Percentiles rank a stretch among this genome's conserved stretches.
These are phyloP conservation scores for Talaromyces sp. DNA, from an alignment of 2,329 filamentous ascomycete species.

Conservation along the genomic window DNA sequence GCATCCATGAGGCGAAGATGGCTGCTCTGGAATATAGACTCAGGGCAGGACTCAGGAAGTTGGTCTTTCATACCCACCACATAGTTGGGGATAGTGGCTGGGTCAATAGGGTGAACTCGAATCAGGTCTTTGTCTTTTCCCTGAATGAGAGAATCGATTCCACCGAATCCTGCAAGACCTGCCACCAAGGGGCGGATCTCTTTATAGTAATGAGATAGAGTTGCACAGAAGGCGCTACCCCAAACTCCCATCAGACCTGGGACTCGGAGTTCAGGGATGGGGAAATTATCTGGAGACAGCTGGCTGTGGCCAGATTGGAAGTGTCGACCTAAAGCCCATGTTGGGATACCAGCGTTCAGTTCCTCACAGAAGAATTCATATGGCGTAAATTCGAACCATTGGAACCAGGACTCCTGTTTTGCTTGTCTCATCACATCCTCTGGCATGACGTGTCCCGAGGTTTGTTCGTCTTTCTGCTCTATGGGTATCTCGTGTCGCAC, in stretches of 20 bases:
- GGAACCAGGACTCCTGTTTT: conserved; percentile 80
- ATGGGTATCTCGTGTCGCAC: conserved; percentile 93
- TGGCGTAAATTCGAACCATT: conserved; percentile 95
- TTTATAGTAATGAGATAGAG: conserved; percentile 91
- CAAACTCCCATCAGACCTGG: conserved; percentile 91
- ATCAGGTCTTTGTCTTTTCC: conserved; percentile 81
- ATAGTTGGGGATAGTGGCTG: conserved; percentile 88
- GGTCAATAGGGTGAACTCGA: conserved; percentile 93
- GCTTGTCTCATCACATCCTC: conserved; percentile 51
- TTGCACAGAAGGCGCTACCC: conserved; percentile 95
- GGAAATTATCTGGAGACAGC: conserved; percentile 64
- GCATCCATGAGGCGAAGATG: conserved; percentile 92
- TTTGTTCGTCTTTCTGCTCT: conserved; percentile 43
- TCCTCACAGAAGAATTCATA: conserved; percentile 97
- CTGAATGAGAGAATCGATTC: conserved; percentile 80
- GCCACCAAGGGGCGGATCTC: conserved; percentile 83
- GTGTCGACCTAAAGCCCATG: conserved; percentile 84
- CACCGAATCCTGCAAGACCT: conserved; percentile 71
- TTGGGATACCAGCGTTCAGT: conserved; percentile 86
- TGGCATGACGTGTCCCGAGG: conserved; percentile 30
- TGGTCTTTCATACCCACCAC: conserved; percentile 76
- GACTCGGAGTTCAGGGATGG: conserved; percentile 80
- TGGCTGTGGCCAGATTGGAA: conserved; percentile 74
- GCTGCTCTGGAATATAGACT: conserved; percentile 69
- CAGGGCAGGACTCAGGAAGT: conserved; percentile 75